Evolutionary conservation across 257 asterid genomes (phyloP).

Genomic region (Ilex asprella): DNA sequence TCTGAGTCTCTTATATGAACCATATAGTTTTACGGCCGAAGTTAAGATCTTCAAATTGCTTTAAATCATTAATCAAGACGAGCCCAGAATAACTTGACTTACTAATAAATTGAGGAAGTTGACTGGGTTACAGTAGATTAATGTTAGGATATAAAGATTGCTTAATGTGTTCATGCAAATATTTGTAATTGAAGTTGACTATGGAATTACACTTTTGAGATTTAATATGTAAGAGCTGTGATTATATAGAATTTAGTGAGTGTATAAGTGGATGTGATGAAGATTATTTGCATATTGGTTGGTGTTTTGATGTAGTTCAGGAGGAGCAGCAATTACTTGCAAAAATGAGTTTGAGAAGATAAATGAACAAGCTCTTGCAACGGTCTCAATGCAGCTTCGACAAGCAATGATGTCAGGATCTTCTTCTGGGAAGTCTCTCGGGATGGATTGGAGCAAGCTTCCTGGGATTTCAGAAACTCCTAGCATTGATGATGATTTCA

Average conservation of each 20-base stretch:
- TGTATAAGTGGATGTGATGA: neutral
- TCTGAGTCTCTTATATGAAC: too few relatives aligned
- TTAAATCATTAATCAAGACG: too few relatives aligned
- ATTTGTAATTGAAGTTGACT: too few relatives aligned
- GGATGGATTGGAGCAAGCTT: conserved; percentile 97
- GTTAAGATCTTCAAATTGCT: too few relatives aligned
- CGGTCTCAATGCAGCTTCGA: conserved; percentile 70
- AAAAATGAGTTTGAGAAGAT: conserved; percentile 78
- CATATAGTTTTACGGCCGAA: too few relatives aligned
- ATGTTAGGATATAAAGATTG: too few relatives aligned
- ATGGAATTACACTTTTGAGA: neutral
- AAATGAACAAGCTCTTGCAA: conserved; percentile 52
- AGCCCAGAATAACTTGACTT: too few relatives aligned
- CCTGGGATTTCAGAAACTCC: conserved; percentile 51
- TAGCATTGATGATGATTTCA: conserved; percentile 22
- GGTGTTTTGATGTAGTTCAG: conserved; percentile 27
- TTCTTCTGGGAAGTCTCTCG: conserved; percentile 23
- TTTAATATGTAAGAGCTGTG: neutral
- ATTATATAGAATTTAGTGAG: conserved; percentile 1
- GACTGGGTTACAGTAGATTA: too few relatives aligned
- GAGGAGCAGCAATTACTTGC: conserved; percentile 90
- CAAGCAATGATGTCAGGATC: conserved; percentile 55
- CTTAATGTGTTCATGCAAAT: too few relatives aligned
- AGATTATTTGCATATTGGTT: neutral
- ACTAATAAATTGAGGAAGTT: too few relatives aligned